Conservation (phyloP, 169 alveolate species). For the Plasmodium sp. region DNA sequence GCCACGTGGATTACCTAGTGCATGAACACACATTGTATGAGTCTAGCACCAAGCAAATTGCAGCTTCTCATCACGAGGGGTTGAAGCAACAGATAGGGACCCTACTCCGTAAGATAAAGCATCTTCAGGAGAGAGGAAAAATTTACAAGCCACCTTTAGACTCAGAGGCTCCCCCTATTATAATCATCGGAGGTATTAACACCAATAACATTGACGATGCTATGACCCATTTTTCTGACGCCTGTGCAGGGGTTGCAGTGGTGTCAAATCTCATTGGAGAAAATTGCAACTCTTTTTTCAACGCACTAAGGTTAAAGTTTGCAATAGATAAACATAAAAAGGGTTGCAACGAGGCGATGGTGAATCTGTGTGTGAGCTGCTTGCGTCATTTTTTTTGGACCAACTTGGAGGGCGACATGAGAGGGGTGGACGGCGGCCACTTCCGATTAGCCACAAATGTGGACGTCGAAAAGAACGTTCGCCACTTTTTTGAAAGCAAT, state of each 20-base stretch:
- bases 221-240: slow-evolving; percentile 10
- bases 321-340: slow-evolving; percentile 28
- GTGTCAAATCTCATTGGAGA: slow-evolving; percentile 33
- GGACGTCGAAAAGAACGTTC: not conserved
- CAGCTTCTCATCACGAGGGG: slow-evolving; percentile 9
- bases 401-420: not conserved
- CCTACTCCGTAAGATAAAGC: not conserved
- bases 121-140: slow-evolving; percentile 45
- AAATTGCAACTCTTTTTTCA: slow-evolving; percentile 8
- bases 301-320: slow-evolving; percentile 27
- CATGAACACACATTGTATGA: slow-evolving; percentile 68
- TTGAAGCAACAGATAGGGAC: slow-evolving; percentile 22
- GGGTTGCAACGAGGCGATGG: not conserved
- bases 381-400: slow-evolving; percentile 5
- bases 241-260: slow-evolving; percentile 57
- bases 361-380: slow-evolving; percentile 9
- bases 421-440: not conserved
- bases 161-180: slow-evolving; percentile 9
- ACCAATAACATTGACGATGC: slow-evolving; percentile 43
- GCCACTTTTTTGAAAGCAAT: not conserved
- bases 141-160: not conserved
- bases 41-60: slow-evolving; percentile 14
- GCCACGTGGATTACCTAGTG: slow-evolving; percentile 43
- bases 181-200: slow-evolving; percentile 54
- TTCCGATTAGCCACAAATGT: not conserved